Evolutionary conservation across 495 filamentous ascomycete species (phyloP).

Genomic region (Hypoxylon cercidicola): DNA sequence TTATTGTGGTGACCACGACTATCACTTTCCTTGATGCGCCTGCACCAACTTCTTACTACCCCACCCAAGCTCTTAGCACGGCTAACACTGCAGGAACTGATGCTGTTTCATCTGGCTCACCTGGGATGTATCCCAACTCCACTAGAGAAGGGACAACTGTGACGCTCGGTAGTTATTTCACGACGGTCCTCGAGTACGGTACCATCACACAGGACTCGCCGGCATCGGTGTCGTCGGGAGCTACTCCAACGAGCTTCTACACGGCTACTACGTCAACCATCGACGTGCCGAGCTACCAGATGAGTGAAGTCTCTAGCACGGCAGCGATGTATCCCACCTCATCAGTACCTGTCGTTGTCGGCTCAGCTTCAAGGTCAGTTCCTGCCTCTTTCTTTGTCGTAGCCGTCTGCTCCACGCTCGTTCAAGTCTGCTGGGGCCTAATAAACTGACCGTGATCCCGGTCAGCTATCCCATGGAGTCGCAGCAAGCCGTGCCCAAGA

Average conservation of each 20-base stretch:
- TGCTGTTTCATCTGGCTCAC: slow-evolving; percentile 10
- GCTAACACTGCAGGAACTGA: slow-evolving; percentile 18
- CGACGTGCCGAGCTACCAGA: slow-evolving; percentile 42
- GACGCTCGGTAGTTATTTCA: slow-evolving; percentile 41
- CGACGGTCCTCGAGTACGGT: slow-evolving; percentile 40
- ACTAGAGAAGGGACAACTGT: slow-evolving; percentile 37
- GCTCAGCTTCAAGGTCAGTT: slow-evolving; percentile 40
- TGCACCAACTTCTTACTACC: slow-evolving; percentile 22
- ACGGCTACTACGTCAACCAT: slow-evolving; percentile 16
- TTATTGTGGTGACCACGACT: slow-evolving; percentile 60
- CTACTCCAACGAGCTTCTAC: slow-evolving; percentile 34
- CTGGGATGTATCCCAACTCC: slow-evolving; percentile 9
- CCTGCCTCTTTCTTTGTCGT: slow-evolving; percentile 12
- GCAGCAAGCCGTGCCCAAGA: slow-evolving; percentile 14
- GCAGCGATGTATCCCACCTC: slow-evolving; percentile 16
- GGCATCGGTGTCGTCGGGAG: slow-evolving; percentile 29
- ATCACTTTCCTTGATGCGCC: slow-evolving; percentile 44
- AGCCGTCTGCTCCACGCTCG: slow-evolving; percentile 3
- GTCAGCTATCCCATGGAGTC: slow-evolving; percentile 20
- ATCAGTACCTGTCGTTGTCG: slow-evolving; percentile 16
- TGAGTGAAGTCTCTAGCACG: slow-evolving; percentile 36
- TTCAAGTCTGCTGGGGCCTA: neutral
- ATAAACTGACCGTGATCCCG: slow-evolving; percentile 29
- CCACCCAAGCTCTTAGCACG: slow-evolving; percentile 20
- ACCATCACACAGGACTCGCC: slow-evolving; percentile 30